These are phyloP conservation scores for Phlyctochytrium bullatum DNA, from an alignment of 192 early-diverging fungal genomes.

Conservation along the genomic window DNA sequence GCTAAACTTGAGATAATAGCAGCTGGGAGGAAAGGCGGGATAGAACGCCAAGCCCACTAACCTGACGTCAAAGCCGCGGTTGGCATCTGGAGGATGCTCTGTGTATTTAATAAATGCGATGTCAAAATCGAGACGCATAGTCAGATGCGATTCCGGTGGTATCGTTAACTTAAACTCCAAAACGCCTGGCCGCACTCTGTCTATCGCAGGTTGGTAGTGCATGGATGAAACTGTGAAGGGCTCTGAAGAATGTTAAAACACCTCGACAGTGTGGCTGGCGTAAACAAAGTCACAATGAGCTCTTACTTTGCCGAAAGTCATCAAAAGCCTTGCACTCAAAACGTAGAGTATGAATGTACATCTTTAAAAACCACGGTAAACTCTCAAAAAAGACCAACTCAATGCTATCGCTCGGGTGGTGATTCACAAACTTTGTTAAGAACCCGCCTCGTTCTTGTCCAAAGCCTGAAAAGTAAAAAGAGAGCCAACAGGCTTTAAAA, in stretches of 20 bases:
- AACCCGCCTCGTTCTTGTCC: conserved; percentile 87
- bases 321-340: neutral
- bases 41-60: neutral
- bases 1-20: conserved; percentile 1
- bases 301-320: neutral
- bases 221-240: conserved; percentile 19
- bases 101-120: conserved; percentile 92
- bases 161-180: conserved; percentile 71
- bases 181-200: conserved; percentile 76
- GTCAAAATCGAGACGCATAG: conserved; percentile 79
- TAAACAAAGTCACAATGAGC: neutral
- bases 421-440: conserved; percentile 70
- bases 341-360: conserved; percentile 86
- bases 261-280: conserved; percentile 55
- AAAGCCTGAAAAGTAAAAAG: conserved; percentile 46
- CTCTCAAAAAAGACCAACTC: conserved; percentile 69
- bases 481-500: neutral
- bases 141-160: conserved; percentile 66
- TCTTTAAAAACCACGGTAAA: conserved; percentile 88
- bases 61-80: conserved; percentile 92
- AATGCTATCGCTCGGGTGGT: conserved; percentile 36
- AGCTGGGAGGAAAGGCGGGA: conserved; percentile 3
- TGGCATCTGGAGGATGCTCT: conserved; percentile 95
- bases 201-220: conserved; percentile 74
- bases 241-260: conserved; percentile 7